Conservation (phyloP, 139 green algal species). For the Marvania coccoides region DNA sequence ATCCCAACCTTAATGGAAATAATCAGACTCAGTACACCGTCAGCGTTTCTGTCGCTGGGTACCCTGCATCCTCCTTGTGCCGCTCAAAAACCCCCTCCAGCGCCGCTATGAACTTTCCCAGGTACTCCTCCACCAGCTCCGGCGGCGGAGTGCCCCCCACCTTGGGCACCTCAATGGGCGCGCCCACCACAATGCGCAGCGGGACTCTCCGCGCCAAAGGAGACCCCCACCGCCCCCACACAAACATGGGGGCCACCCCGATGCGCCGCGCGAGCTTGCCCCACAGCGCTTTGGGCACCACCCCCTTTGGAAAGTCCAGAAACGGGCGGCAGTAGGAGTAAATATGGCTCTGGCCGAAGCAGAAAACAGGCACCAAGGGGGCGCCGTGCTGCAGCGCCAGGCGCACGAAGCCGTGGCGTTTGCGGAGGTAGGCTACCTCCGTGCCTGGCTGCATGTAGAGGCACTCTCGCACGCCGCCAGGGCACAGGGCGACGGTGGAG, state of each 20-base stretch:
- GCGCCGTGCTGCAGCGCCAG: slow-evolving; percentile 58
- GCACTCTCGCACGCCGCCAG: slow-evolving; percentile 57
- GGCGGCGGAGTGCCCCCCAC: background rate
- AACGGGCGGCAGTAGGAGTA: slow-evolving; percentile 46
- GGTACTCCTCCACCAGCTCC: slow-evolving; percentile 12
- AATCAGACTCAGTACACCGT: no score
- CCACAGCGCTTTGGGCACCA: background rate
- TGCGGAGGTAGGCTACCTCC: slow-evolving; percentile 60
- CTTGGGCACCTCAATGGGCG: slow-evolving; percentile 12
- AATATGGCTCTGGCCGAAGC: slow-evolving; percentile 73
- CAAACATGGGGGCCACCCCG: slow-evolving; percentile 17
- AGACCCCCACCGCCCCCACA: slow-evolving; percentile 1
- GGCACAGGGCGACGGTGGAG: slow-evolving; percentile 31
- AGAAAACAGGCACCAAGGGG: slow-evolving; percentile 73
- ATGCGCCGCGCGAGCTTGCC: slow-evolving; percentile 9
- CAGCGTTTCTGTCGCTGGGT: background rate
- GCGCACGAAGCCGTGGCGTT: slow-evolving; percentile 65
- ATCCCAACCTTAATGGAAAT: no score
- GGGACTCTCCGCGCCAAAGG: background rate
- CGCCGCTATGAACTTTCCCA: slow-evolving; percentile 16
- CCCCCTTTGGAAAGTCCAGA: slow-evolving; percentile 14
- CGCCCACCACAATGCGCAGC: slow-evolving; percentile 19
- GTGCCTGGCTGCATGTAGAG: slow-evolving; percentile 52
- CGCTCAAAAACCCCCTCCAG: slow-evolving; percentile 10
- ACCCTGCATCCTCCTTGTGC: background rate